These are phyloP conservation scores for Lachnellula suecica DNA, from an alignment of 2,329 filamentous ascomycete species.

Conservation along the genomic window DNA sequence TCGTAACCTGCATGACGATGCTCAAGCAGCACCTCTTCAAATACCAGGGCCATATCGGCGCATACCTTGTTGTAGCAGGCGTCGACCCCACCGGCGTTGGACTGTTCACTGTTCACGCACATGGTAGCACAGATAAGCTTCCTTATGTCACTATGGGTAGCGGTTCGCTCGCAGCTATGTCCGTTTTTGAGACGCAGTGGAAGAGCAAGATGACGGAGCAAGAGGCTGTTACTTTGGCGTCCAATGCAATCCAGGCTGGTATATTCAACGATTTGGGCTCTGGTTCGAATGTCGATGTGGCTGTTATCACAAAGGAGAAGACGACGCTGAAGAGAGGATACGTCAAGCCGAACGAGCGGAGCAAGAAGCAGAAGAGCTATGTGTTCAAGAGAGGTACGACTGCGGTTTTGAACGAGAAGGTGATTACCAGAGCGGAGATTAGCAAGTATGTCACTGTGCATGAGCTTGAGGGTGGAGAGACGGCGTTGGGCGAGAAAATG, in stretches of 20 bases:
- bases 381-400: conserved; percentile 90
- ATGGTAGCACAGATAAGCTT: conserved; percentile 97
- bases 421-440: conserved; percentile 91
- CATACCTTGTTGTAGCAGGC: conserved; percentile 95
- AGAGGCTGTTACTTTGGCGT: conserved; percentile 78
- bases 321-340: conserved; percentile 91
- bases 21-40: conserved; percentile 99
- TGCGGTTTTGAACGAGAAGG: conserved; percentile 90
- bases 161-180: conserved; percentile 94
- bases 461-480: conserved; percentile 56
- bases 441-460: conserved; percentile 92
- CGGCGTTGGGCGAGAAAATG: conserved; percentile 68
- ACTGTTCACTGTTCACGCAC: conserved; percentile 97
- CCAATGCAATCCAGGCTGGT: conserved; percentile 89
- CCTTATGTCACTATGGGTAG: conserved; percentile 99
- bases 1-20: conserved; percentile 99
- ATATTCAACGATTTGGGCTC: conserved; percentile 99
- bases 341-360: conserved; percentile 89
- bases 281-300: conserved; percentile 95
- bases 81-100: conserved; percentile 94
- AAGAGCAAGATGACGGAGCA: conserved; percentile 74
- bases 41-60: conserved; percentile 96
- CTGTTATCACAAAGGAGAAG: conserved; percentile 93
- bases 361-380: conserved; percentile 91
- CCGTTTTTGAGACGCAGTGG: conserved; percentile 96